Conservation (phyloP, 164 flowering plant genomes). For the Annona cherimola region DNA sequence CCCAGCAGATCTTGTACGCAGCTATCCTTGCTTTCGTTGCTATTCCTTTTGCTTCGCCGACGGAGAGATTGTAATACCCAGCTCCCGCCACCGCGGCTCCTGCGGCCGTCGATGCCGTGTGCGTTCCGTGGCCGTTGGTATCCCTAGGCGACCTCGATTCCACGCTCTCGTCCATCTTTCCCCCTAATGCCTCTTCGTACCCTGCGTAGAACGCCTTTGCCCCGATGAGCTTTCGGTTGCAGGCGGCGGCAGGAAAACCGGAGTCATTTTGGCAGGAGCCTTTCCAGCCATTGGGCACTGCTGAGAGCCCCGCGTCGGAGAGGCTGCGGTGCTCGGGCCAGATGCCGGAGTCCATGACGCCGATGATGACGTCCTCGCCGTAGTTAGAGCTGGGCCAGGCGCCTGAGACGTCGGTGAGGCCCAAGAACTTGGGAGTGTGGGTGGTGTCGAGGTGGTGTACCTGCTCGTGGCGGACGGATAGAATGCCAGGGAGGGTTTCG, state of each 20-base stretch:
- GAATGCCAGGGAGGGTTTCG: slow-evolving; percentile 38
- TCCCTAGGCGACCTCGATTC: slow-evolving; percentile 75
- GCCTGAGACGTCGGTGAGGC: slow-evolving; percentile 45
- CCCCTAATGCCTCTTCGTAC: slow-evolving; percentile 27
- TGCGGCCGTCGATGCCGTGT: slow-evolving; percentile 85
- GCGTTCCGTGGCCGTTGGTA: slow-evolving; percentile 90
- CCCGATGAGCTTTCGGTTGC: slow-evolving; percentile 74
- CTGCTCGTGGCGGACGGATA: slow-evolving; percentile 51
- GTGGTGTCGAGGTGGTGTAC: slow-evolving; percentile 63
- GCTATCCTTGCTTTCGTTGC: slow-evolving; percentile 51
- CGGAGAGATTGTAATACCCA: slow-evolving; percentile 47
- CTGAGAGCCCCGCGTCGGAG: slow-evolving; percentile 41
- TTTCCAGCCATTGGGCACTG: slow-evolving; percentile 56
- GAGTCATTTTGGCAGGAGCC: slow-evolving; percentile 44
- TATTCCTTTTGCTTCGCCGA: slow-evolving; percentile 77
- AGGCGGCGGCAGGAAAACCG: slow-evolving; percentile 42
- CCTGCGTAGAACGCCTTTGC: slow-evolving; percentile 61
- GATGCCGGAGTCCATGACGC: slow-evolving; percentile 80
- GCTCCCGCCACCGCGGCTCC: slow-evolving; percentile 60
- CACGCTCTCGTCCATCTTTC: slow-evolving; percentile 26
- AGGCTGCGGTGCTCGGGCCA: slow-evolving; percentile 81
- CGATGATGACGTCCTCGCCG: slow-evolving; percentile 67
- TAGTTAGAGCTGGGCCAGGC: slow-evolving; percentile 66
- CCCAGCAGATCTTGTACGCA: slow-evolving; percentile 28
- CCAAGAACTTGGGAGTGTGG: slow-evolving; percentile 63